Percentiles rank a stretch among this genome's conserved stretches.
Evolutionary conservation across 108 stramenopile species (phyloP).

Genomic region (Stephanodiscus minutulus): DNA sequence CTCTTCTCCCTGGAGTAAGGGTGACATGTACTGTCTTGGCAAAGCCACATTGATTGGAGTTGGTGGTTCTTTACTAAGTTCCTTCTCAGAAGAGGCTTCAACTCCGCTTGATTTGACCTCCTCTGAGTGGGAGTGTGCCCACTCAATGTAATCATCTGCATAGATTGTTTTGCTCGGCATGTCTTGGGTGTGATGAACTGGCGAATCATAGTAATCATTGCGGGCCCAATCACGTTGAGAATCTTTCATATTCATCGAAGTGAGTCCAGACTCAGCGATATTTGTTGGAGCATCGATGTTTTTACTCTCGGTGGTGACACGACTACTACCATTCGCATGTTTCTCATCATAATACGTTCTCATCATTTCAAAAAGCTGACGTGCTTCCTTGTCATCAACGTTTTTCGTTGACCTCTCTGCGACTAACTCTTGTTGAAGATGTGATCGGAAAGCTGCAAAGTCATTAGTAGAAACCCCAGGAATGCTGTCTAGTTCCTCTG

Average conservation of each 20-base stretch:
- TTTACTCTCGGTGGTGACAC: background rate
- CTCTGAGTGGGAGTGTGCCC: conserved; percentile 29
- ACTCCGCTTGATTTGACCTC: conserved; percentile 6
- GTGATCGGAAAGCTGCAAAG: conserved; percentile 35
- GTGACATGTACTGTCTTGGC: conserved; percentile 24
- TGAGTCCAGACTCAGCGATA: background rate
- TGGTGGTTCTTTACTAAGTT: conserved; percentile 19
- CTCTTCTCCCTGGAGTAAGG: conserved; percentile 15
- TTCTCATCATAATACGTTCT: conserved; percentile 38
- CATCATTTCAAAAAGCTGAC: conserved; percentile 64
- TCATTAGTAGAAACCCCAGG: conserved; percentile 41
- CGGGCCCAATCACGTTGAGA: background rate
- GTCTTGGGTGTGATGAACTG: background rate
- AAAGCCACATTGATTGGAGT: conserved; percentile 13
- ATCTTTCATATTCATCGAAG: background rate
- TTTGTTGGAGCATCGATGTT: background rate
- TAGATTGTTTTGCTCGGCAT: conserved; percentile 31
- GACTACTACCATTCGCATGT: conserved; percentile 4
- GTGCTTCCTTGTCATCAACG: conserved; percentile 60
- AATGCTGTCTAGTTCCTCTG: conserved; percentile 37
- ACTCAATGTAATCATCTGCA: conserved; percentile 51
- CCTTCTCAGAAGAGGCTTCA: conserved; percentile 1
- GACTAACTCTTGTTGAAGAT: conserved; percentile 34
- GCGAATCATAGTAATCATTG: background rate
- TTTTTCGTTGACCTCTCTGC: conserved; percentile 34